A percentile compares a stretch with the other conserved stretches of the same genome.
phyloP scores from a whole-genome alignment of 495 filamentous ascomycete genomes.

The Hypoxylon rickii region DNA sequence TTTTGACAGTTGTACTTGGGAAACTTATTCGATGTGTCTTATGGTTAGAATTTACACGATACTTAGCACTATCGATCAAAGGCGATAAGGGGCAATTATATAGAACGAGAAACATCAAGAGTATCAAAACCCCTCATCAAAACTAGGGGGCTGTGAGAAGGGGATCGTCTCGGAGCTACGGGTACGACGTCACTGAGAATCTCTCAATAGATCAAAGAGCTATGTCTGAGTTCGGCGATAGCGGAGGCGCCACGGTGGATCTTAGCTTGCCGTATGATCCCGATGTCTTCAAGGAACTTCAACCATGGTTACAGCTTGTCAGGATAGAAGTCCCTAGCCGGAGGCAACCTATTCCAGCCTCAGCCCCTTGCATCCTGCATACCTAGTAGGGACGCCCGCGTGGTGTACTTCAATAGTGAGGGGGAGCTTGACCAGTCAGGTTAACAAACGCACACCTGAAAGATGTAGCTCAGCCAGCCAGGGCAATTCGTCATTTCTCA shows the following conservation, averaged over 20 bases:
- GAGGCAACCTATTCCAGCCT: slow-evolving; percentile 24
- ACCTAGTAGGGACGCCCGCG: slow-evolving; percentile 1
- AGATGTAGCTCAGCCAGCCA: slow-evolving; percentile 14
- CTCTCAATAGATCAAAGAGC: slow-evolving; percentile 30
- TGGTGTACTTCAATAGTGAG: slow-evolving; percentile 1
- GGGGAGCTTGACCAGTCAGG: slow-evolving; percentile 9
- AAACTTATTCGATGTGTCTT: no score
- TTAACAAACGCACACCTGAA: background rate
- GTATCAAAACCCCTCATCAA: slow-evolving; percentile 4
- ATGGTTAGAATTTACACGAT: no score
- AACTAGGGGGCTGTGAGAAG: slow-evolving; percentile 21
- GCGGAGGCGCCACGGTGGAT: slow-evolving; percentile 28
- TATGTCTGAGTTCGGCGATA: slow-evolving; percentile 27
- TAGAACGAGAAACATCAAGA: slow-evolving; percentile 6
- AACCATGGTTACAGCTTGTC: slow-evolving; percentile 8
- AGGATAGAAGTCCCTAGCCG: slow-evolving; percentile 5
- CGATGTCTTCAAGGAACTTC: slow-evolving; percentile 4
- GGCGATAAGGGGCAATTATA: slow-evolving; percentile 19
- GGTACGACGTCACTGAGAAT: slow-evolving; percentile 22
- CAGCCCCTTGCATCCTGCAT: slow-evolving; percentile 25
- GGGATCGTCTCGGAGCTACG: slow-evolving; percentile 11
- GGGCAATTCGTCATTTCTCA: slow-evolving; percentile 21
- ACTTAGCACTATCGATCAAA: background rate
- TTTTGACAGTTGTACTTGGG: slow-evolving; percentile 31
- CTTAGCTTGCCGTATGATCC: slow-evolving; percentile 2